Evolutionary conservation across 2,329 filamentous ascomycete species (phyloP).

Genomic region (Aspergillus thermomutatus): DNA sequence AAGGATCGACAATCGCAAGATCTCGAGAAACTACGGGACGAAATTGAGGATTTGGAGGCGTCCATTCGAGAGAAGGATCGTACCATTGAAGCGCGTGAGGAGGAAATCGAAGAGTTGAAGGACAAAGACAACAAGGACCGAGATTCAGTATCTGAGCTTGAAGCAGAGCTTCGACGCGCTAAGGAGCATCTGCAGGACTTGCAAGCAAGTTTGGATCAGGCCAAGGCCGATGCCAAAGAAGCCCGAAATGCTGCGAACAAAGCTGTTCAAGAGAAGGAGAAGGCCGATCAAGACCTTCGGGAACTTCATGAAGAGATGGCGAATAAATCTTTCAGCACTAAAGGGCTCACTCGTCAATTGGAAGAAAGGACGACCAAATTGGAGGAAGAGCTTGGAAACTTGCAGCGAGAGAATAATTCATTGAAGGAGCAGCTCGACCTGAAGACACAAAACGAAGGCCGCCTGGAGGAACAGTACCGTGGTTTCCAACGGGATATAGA

Average conservation of each 20-base stretch:
- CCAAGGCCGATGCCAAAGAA: slow-evolving; percentile 34
- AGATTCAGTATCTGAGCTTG: slow-evolving; percentile 44
- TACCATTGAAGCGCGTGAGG: slow-evolving; percentile 68
- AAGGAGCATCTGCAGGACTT: slow-evolving; percentile 44
- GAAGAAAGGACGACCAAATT: slow-evolving; percentile 67
- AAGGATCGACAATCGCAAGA: slow-evolving; percentile 55
- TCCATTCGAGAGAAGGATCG: slow-evolving; percentile 74
- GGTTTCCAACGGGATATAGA: slow-evolving; percentile 38
- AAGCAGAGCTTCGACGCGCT: slow-evolving; percentile 48
- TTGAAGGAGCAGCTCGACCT: slow-evolving; percentile 44
- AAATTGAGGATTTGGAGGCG: slow-evolving; percentile 71
- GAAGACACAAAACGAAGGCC: slow-evolving; percentile 40
- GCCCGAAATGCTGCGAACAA: slow-evolving; percentile 46
- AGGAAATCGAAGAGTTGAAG: slow-evolving; percentile 68
- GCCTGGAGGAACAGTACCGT: slow-evolving; percentile 51
- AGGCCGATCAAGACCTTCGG: slow-evolving; percentile 54
- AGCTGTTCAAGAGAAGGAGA: slow-evolving; percentile 51
- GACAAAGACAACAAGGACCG: slow-evolving; percentile 43
- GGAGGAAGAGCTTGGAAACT: slow-evolving; percentile 61
- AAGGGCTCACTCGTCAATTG: slow-evolving; percentile 69
- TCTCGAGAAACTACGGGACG: slow-evolving; percentile 66
- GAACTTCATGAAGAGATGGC: slow-evolving; percentile 72
- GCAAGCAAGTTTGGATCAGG: slow-evolving; percentile 40
- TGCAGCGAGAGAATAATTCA: slow-evolving; percentile 45
- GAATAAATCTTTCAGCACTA: slow-evolving; percentile 73